A percentile compares a stretch with the other conserved stretches of the same genome.
These are phyloP conservation scores for Podospora fimiseda DNA, from an alignment of 495 filamentous ascomycete genomes.

Conservation along the genomic window DNA sequence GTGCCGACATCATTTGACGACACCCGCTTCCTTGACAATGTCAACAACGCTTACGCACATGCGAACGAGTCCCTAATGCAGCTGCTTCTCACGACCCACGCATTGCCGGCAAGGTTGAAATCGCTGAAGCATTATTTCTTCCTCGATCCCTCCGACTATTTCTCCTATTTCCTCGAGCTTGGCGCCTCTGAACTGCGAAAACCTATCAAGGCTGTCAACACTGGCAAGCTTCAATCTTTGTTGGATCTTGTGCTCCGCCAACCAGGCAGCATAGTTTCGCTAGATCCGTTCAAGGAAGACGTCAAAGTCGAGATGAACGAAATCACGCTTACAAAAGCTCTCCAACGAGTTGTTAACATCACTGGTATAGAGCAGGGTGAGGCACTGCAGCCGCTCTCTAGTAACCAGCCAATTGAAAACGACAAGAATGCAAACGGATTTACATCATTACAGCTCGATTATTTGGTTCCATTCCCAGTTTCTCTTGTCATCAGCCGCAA, in stretches of 20 bases:
- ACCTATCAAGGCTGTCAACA: constrained; percentile 79
- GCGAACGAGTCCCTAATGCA: constrained; percentile 92
- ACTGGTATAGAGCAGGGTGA: constrained; percentile 88
- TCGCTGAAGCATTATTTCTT: constrained; percentile 99
- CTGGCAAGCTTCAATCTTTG: constrained; percentile 84
- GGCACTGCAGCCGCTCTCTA: constrained; percentile 43
- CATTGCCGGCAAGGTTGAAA: constrained; percentile 73
- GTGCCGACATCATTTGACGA: constrained; percentile 92
- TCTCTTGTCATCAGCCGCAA: constrained; percentile 94
- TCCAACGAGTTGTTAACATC: constrained; percentile 94
- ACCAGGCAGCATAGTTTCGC: constrained; percentile 85
- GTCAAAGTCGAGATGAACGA: constrained; percentile 97
- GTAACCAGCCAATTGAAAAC: constrained; percentile 54
- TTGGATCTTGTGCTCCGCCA: constrained; percentile 92
- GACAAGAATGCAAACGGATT: constrained; percentile 86
- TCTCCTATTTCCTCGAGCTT: constrained; percentile 93
- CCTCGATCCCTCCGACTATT: constrained; percentile 94
- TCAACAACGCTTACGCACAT: constrained; percentile 89
- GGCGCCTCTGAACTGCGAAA: constrained; percentile 82
- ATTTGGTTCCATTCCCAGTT: constrained; percentile 90
- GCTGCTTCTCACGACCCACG: constrained; percentile 86
- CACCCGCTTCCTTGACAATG: constrained; percentile 82
- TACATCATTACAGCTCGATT: constrained; percentile 88
- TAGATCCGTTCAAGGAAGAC: constrained; percentile 96
- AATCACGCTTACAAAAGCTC: constrained; percentile 78